phyloP scores from a whole-genome alignment of 1,139 yeast genomes.

The Debaryomyces nepalensis region DNA sequence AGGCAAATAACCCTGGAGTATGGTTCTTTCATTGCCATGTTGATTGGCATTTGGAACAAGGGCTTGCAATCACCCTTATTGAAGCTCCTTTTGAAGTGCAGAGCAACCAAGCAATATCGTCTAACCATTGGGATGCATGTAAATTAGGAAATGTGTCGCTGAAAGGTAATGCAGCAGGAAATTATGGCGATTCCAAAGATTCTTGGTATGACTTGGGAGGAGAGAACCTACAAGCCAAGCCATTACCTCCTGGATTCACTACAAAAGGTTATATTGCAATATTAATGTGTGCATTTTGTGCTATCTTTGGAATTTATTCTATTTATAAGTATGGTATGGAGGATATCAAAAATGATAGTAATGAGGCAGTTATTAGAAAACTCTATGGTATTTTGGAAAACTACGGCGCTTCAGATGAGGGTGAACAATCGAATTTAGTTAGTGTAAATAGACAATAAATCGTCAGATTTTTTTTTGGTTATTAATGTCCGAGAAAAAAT shows the following conservation, averaged over 20 bases:
- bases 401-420: slow-evolving; percentile 27
- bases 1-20: slow-evolving; percentile 64
- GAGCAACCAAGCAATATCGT: slow-evolving; percentile 51
- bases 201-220: slow-evolving; percentile 72
- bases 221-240: slow-evolving; percentile 64
- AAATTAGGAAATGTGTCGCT: slow-evolving; percentile 49
- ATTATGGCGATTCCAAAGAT: slow-evolving; percentile 38
- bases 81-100: slow-evolving; percentile 64
- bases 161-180: slow-evolving; percentile 88
- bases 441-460: slow-evolving; percentile 35
- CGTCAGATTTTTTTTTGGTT: not conserved
- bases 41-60: slow-evolving; percentile 69
- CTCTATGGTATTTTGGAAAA: slow-evolving; percentile 48
- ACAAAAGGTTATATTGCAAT: slow-evolving; percentile 88
- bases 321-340: slow-evolving; percentile 83
- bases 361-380: slow-evolving; percentile 55
- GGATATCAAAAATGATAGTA: slow-evolving; percentile 62
- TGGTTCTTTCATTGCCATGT: slow-evolving; percentile 72
- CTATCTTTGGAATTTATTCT: slow-evolving; percentile 74
- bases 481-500: not conserved
- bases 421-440: slow-evolving; percentile 29
- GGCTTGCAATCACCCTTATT: slow-evolving; percentile 54
- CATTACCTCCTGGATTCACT: slow-evolving; percentile 86
- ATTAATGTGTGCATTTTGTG: slow-evolving; percentile 77
- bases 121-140: slow-evolving; percentile 66